Evolutionary conservation across 2,329 filamentous ascomycete genomes (phyloP).

Genomic region (Coniochaeta hoffmannii): DNA sequence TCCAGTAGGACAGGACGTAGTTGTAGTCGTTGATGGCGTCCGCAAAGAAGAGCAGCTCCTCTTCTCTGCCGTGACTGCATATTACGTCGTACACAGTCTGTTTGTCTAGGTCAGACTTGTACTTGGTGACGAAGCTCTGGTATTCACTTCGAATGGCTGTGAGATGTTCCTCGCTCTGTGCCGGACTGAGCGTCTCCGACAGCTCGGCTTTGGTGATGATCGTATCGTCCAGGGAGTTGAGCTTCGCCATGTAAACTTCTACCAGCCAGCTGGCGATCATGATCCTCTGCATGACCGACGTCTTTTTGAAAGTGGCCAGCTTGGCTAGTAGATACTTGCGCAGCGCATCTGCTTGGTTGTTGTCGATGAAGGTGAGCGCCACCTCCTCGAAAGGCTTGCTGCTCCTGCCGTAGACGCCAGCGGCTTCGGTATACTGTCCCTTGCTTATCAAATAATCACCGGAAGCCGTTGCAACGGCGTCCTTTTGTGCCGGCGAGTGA

Average conservation of each 20-base stretch:
- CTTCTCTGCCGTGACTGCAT: conserved; percentile 88
- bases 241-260: conserved; percentile 94
- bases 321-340: conserved; percentile 86
- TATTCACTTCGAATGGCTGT: conserved; percentile 68
- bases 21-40: conserved; percentile 85
- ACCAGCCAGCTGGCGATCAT: conserved; percentile 96
- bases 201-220: conserved; percentile 84
- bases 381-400: conserved; percentile 97
- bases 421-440: conserved; percentile 78
- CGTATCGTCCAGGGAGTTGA: conserved; percentile 90
- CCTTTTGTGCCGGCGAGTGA: conserved; percentile 71
- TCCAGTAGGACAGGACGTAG: conserved; percentile 94
- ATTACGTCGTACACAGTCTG: conserved; percentile 95
- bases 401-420: conserved; percentile 85
- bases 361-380: conserved; percentile 82
- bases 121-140: conserved; percentile 76
- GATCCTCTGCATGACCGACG: conserved; percentile 80
- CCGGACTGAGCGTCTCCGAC: conserved; percentile 61
- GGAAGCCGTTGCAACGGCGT: conserved; percentile 84
- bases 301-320: conserved; percentile 72
- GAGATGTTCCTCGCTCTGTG: conserved; percentile 66
- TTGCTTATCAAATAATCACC: conserved; percentile 81
- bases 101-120: conserved; percentile 80
- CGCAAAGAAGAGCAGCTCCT: conserved; percentile 87
- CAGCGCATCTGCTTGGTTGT: conserved; percentile 81